Evolutionary conservation across 768 basidiomycete species (phyloP).

Genomic region (Kwoniella sp.): DNA sequence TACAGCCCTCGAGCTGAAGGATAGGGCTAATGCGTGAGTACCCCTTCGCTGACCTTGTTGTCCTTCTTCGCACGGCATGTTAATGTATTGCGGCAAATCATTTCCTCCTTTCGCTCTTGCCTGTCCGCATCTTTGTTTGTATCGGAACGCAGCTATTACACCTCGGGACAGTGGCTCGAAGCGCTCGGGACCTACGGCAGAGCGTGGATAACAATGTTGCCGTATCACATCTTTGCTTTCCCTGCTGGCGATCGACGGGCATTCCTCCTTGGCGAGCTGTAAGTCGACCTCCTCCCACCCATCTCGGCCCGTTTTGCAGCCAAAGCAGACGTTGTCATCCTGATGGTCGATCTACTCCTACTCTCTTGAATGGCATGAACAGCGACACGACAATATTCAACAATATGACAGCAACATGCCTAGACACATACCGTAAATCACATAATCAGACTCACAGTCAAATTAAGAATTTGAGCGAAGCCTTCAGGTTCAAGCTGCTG

Average conservation of each 20-base stretch:
- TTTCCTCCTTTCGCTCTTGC: too few species aligned
- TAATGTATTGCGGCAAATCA: too few species aligned
- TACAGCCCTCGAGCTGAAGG: not conserved
- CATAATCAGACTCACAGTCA: not conserved
- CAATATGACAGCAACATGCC: not conserved
- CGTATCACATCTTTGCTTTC: conserved; percentile 14
- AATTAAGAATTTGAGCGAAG: not conserved
- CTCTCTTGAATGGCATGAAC: too few species aligned
- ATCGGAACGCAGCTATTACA: not conserved
- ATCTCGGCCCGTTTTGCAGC: too few species aligned
- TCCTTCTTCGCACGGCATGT: too few species aligned
- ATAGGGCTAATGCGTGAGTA: conserved; percentile 7
- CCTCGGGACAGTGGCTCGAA: not conserved
- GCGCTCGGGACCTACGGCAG: not conserved
- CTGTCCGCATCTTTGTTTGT: too few species aligned
- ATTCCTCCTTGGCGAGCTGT: conserved; percentile 2
- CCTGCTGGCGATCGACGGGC: not conserved
- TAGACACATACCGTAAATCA: not conserved
- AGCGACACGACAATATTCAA: not conserved
- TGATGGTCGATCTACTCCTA: too few species aligned
- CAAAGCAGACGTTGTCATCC: too few species aligned
- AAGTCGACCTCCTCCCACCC: not conserved
- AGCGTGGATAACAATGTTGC: conserved; percentile 6
- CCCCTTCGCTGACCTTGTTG: too few species aligned
- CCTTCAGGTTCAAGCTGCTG: not conserved